Evolutionary conservation across 495 filamentous ascomycete species (phyloP).

Genomic region (Penicillium paradoxum): DNA sequence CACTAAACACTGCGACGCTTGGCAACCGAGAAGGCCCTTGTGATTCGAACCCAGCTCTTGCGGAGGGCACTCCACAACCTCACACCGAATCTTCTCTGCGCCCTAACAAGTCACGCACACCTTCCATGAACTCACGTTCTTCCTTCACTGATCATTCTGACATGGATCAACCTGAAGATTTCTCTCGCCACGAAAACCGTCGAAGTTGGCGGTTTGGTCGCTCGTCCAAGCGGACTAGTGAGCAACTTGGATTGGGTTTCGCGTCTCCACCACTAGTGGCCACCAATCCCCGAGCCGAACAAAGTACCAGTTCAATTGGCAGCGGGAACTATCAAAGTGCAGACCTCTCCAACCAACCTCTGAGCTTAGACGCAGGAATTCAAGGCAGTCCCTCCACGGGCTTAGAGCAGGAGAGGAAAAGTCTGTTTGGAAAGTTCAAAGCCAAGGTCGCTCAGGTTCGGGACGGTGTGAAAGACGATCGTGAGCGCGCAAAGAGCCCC

Average conservation of each 20-base stretch:
- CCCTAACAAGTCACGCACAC: conserved; percentile 59
- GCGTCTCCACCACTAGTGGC: conserved; percentile 51
- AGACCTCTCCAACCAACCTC: conserved; percentile 38
- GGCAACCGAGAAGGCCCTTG: conserved; percentile 21
- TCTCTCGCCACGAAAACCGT: conserved; percentile 53
- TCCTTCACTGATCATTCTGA: conserved; percentile 76
- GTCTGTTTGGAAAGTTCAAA: conserved; percentile 79
- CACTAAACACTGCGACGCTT: conserved; percentile 21
- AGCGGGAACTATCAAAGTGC: conserved; percentile 46
- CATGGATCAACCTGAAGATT: conserved; percentile 62
- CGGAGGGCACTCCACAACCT: conserved; percentile 14
- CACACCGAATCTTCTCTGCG: conserved; percentile 51
- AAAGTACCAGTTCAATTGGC: conserved; percentile 64
- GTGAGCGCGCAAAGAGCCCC: conserved; percentile 53
- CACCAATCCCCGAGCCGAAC: conserved; percentile 59
- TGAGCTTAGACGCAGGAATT: conserved; percentile 35
- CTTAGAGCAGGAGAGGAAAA: conserved; percentile 56
- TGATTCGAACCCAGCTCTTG: conserved; percentile 19
- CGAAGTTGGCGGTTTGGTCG: conserved; percentile 66
- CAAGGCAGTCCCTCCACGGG: conserved; percentile 28
- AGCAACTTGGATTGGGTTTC: conserved; percentile 41
- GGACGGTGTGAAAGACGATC: conserved; percentile 61
- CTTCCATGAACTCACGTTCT: conserved; percentile 64
- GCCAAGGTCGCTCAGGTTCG: conserved; percentile 76
- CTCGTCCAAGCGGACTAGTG: conserved; percentile 50